These are phyloP conservation scores for Saccharomyces hybrid DNA, from an alignment of 1,139 yeast species.

Conservation along the genomic window DNA sequence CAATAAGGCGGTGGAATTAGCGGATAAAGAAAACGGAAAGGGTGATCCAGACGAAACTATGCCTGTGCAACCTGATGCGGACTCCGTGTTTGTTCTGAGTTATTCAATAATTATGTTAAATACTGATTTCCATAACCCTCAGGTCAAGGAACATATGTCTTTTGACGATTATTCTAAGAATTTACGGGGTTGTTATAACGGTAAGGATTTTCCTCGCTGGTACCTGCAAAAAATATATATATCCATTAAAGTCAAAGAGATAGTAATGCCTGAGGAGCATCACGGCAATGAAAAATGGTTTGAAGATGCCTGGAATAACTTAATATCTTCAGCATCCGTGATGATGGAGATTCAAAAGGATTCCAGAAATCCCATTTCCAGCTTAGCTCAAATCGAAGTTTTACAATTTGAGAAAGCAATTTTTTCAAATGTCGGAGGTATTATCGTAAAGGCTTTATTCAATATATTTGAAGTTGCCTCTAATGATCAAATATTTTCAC, in stretches of 20 bases:
- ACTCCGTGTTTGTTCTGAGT: conserved; percentile 61
- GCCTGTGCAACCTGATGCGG: conserved; percentile 58
- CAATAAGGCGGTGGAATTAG: conserved; percentile 18
- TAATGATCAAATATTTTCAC: conserved; percentile 78
- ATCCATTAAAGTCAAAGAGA: conserved; percentile 76
- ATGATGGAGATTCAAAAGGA: conserved; percentile 24
- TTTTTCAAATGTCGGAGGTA: conserved; percentile 54
- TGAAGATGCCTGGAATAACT: conserved; percentile 84
- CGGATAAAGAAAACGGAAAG: too few relatives aligned
- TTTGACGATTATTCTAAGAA: conserved; percentile 71
- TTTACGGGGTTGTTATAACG: conserved; percentile 67
- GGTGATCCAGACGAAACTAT: conserved; percentile 12
- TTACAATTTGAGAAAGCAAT: conserved; percentile 61
- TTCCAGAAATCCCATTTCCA: conserved; percentile 12
- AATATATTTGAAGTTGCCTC: conserved; percentile 76
- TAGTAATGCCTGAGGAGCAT: conserved; percentile 95
- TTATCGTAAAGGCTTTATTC: conserved; percentile 59
- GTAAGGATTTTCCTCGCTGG: conserved; percentile 74
- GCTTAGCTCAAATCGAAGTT: conserved; percentile 26
- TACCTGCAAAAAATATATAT: conserved; percentile 69
- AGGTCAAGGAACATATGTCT: conserved; percentile 77
- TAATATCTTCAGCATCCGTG: conserved; percentile 47
- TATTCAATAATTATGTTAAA: conserved; percentile 68
- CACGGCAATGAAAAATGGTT: conserved; percentile 76
- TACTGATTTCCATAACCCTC: conserved; percentile 70